Conservation (phyloP, 83 land plant species). For the Larix sibirica region DNA sequence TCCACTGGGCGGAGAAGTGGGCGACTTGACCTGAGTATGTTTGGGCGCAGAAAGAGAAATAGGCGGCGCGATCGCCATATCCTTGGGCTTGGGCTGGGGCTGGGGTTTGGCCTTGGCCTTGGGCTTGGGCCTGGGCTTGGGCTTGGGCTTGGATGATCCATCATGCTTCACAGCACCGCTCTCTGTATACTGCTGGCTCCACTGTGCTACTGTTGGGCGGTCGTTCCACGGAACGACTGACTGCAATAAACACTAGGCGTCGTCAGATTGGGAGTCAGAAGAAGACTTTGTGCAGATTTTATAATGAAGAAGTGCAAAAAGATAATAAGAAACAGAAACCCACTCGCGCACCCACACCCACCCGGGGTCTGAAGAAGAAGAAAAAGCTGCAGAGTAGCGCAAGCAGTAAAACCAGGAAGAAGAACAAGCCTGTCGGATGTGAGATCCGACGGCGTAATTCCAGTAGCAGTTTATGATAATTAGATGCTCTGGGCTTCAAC, state of each 20-base stretch:
- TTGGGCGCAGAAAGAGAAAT: too few species aligned
- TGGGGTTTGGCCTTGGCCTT: not conserved
- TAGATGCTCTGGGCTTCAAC: too few species aligned
- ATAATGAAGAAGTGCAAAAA: not conserved
- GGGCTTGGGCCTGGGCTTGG: not conserved
- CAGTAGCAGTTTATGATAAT: too few species aligned
- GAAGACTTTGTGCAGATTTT: not conserved
- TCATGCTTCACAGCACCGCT: not conserved
- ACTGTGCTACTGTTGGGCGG: too few species aligned
- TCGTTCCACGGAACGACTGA: not conserved
- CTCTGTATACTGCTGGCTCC: not conserved
- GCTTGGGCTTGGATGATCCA: not conserved
- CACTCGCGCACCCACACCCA: not conserved
- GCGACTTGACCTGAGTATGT: too few species aligned
- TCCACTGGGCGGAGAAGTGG: too few species aligned
- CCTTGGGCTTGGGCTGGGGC: not conserved
- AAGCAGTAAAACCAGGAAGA: not conserved
- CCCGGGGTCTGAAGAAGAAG: slow-evolving; percentile 11
- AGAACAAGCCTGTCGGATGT: not conserved
- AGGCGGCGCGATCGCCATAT: too few species aligned
- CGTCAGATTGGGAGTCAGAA: not conserved
- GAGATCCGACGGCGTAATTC: not conserved
- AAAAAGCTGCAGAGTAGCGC: not conserved
- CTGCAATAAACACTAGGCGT: not conserved
- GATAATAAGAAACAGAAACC: not conserved